These are phyloP conservation scores for Ramalina peruviana DNA, from an alignment of 495 filamentous ascomycete species.

Conservation along the genomic window DNA sequence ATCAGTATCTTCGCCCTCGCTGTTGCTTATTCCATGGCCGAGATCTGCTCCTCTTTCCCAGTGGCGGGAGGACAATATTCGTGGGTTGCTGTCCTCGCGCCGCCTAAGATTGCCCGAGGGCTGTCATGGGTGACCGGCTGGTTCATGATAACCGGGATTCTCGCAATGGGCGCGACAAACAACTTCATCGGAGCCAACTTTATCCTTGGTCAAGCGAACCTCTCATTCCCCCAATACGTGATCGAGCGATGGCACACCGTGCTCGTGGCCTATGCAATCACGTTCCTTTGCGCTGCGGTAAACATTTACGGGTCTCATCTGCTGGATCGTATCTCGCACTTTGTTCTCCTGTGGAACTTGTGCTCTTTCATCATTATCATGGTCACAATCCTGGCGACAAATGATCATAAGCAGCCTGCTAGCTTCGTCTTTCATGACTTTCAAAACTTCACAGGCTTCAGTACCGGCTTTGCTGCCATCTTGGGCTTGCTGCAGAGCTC, in stretches of 20 bases:
- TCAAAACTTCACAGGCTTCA: constrained; percentile 42
- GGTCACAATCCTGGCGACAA: constrained; percentile 36
- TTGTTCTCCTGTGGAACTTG: constrained; percentile 42
- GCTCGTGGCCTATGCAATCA: constrained; percentile 36
- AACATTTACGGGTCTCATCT: constrained; percentile 39
- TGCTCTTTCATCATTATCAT: constrained; percentile 36
- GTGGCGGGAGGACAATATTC: constrained; percentile 42
- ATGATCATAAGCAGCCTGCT: constrained; percentile 39
- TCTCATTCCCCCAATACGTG: constrained; percentile 35
- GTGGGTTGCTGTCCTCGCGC: constrained; percentile 43
- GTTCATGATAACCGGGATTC: constrained; percentile 38
- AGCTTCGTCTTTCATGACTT: constrained; percentile 44
- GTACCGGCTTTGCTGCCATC: constrained; percentile 34
- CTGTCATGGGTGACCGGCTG: constrained; percentile 38
- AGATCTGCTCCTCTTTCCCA: constrained; percentile 31
- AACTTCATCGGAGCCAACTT: constrained; percentile 44
- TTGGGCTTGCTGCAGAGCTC: constrained; percentile 42
- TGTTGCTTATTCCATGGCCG: constrained; percentile 42
- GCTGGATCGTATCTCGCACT: constrained; percentile 37
- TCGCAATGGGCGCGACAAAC: constrained; percentile 44
- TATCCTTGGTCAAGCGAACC: constrained; percentile 39
- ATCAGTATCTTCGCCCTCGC: constrained; percentile 35
- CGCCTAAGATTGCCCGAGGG: constrained; percentile 31
- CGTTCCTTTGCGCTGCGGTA: constrained; percentile 26
- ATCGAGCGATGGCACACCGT: constrained; percentile 46